phyloP scores from a whole-genome alignment of 2,329 filamentous ascomycete species.

The Fusarium redolens region DNA sequence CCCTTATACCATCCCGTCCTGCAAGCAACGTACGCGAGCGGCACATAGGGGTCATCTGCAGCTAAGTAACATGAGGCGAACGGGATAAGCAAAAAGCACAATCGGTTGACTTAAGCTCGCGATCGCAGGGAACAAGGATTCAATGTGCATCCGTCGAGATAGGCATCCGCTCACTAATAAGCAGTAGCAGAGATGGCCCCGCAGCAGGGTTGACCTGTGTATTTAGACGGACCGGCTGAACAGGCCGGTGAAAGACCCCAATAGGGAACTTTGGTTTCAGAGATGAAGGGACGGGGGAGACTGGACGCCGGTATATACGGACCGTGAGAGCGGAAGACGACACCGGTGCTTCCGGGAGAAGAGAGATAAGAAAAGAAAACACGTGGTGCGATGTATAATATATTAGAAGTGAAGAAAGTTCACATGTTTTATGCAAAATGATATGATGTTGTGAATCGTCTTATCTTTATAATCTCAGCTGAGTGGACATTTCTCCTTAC shows the following conservation, averaged over 20 bases:
- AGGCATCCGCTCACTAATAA: constrained; percentile 16
- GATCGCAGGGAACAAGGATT: constrained; percentile 32
- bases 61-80: constrained; percentile 10
- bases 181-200: neutral
- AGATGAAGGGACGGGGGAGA: constrained; percentile 12
- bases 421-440: neutral
- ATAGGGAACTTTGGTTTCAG: constrained; percentile 8
- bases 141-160: constrained; percentile 12
- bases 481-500: neutral
- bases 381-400: neutral
- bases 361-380: neutral
- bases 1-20: constrained; percentile 18
- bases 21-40: constrained; percentile 9
- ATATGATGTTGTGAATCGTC: neutral
- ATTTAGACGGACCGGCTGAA: constrained; percentile 27
- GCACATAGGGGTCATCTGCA: constrained; percentile 26
- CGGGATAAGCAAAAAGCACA: neutral
- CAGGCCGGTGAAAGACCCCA: constrained; percentile 4
- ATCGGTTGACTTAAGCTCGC: neutral
- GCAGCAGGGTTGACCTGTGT: neutral
- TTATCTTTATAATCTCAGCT: constrained; percentile 15
- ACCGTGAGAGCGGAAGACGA: constrained; percentile 39
- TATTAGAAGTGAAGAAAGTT: neutral
- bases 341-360: constrained; percentile 3
- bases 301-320: constrained; percentile 38